Conservation (phyloP, 176 grass and related monocot species). For the Musa acuminata region DNA sequence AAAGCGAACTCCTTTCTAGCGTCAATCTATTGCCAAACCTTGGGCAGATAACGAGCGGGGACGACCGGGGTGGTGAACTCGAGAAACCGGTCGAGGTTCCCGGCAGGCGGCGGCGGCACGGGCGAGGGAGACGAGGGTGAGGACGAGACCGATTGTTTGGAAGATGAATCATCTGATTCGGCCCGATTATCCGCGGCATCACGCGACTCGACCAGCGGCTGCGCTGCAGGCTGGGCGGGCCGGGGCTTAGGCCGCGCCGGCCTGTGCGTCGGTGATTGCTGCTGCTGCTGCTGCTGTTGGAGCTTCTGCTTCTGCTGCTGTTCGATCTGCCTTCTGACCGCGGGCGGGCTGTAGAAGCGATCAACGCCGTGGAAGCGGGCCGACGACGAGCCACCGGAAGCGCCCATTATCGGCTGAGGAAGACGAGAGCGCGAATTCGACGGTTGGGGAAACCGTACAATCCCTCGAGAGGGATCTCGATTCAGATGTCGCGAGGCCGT, state of each 20-base stretch:
- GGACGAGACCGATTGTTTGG: conserved; percentile 41
- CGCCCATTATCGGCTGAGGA: conserved; percentile 16
- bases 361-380: conserved; percentile 31
- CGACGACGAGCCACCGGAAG: conserved; percentile 35
- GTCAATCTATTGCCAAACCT: conserved; percentile 29
- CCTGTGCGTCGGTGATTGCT: conserved; percentile 28
- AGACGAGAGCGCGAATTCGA: neutral
- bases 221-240: neutral
- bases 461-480: neutral
- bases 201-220: conserved; percentile 17
- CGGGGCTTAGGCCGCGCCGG: conserved; percentile 22
- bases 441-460: neutral
- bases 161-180: conserved; percentile 63
- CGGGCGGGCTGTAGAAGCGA: conserved; percentile 60
- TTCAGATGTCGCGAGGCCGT: neutral
- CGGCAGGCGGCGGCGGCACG: conserved; percentile 1
- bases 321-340: conserved; percentile 47
- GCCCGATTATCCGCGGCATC: conserved; percentile 9
- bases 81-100: conserved; percentile 79
- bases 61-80: conserved; percentile 63
- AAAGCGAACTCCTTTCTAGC: neutral
- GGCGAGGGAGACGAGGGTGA: conserved; percentile 20
- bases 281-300: conserved; percentile 32
- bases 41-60: conserved; percentile 35
- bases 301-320: conserved; percentile 23